Evolutionary conservation across 2,329 filamentous ascomycete species (phyloP).

Genomic region (Penicillium hordei): DNA sequence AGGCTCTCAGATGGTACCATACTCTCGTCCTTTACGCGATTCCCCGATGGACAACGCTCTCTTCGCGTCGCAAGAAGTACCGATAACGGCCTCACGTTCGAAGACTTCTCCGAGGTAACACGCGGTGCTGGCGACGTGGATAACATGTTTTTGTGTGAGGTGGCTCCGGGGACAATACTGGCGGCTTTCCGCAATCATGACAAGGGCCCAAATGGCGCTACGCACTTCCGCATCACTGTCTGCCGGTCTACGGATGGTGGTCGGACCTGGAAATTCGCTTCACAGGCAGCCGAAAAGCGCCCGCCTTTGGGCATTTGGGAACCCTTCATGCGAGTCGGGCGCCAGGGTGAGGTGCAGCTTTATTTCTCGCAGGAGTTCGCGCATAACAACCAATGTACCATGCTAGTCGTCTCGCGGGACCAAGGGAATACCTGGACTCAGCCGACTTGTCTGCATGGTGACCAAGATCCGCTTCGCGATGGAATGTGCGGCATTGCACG

Average conservation of each 20-base stretch:
- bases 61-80: constrained; percentile 48
- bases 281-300: constrained; percentile 47
- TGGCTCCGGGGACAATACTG: constrained; percentile 38
- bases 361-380: constrained; percentile 51
- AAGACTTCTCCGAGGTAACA: constrained; percentile 45
- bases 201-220: constrained; percentile 36
- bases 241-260: constrained; percentile 50
- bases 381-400: constrained; percentile 50
- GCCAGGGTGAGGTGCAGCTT: constrained; percentile 44
- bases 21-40: constrained; percentile 49
- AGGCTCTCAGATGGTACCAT: constrained; percentile 48
- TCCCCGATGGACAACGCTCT: constrained; percentile 39
- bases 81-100: constrained; percentile 46
- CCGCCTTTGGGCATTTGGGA: constrained; percentile 49
- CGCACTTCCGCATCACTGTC: constrained; percentile 53
- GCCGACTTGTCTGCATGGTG: constrained; percentile 45
- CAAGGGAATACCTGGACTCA: constrained; percentile 46
- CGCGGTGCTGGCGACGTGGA: constrained; percentile 48
- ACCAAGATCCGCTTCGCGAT: constrained; percentile 36
- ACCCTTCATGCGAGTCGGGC: constrained; percentile 49
- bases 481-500: constrained; percentile 48
- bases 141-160: constrained; percentile 50
- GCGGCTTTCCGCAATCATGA: constrained; percentile 54
- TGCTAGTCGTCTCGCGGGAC: constrained; percentile 48
- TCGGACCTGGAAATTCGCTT: constrained; percentile 44